Evolutionary conservation across 2,329 filamentous ascomycete species (phyloP), one percentile per base, ranked within the genome.

Genomic region (Botrytis byssoidea): DNA sequence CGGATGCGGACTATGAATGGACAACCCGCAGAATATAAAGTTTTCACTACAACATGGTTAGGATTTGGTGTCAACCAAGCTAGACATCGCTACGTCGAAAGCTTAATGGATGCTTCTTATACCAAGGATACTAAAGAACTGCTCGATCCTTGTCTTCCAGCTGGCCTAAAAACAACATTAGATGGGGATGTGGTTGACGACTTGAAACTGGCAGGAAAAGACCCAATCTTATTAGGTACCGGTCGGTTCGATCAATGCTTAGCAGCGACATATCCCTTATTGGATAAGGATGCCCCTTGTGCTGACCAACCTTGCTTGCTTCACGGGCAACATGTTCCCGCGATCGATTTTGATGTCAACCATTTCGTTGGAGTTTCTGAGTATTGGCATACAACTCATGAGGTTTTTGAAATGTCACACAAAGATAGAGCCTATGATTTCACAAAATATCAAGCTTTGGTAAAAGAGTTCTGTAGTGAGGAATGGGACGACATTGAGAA

Each of bases 371-470:
- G 96, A 18, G 95, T 99, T 5, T 98, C 95, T 1, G 96, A 99
- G 81, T 99, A 97, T 83, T 99, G 96, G 95, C 96, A 99, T 82
- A 97, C 95, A 0, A 99, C 96, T 0, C 96, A 99, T 79, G 94
- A 96, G 72, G 91, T 98, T 2, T 98, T 99, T 78, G 89, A 92
- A 74, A 88, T 89, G 85, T 90, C 90, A 6, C 90, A 93, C 76
- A 87, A 89, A 75, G 91, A 93, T 77, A 91, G 93, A 77, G 90
- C 93, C 0, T 99, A 98, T 82, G 94, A 98, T 79, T 93, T 97
- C 77, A 89, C 91, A 75, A 94, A 92, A 0, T 99, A 98, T 79
- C 95, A 98, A 80, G 86, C 91, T 76, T 90, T 92, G 51, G 96
- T 98, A 7, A 88, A 91, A 75, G 89, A 93, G 10, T 98, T 97